Evolutionary conservation across 176 grass and related monocot genomes (phyloP), one percentile per base, ranked within the genome.

Genomic region (Dactylis glomerata): DNA sequence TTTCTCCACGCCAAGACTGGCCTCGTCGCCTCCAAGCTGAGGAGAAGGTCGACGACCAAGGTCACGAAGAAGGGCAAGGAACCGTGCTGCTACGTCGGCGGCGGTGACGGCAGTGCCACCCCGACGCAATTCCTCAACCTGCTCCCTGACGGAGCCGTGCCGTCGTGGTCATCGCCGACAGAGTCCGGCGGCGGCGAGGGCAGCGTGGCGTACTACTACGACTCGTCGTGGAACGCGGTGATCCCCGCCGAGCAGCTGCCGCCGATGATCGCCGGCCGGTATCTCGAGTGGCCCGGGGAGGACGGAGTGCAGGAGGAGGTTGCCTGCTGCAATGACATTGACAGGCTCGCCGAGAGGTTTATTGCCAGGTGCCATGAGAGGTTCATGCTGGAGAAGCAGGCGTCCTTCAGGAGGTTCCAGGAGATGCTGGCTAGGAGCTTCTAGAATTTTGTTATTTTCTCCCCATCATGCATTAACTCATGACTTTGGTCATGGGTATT

Each of bases 311-410:
- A 64, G 26, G 55, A 86, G 2, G 50, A 44, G 24, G 67, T 1
- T 16, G 61, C 61, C 17, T 42, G 31, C 8, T 62, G 77, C 68
- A 52, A 81, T 6, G 84, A 81, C 32, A 86, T 86, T 10, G 77
- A 81, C 68, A 73, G 55, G 55, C 84, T 86, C 20, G 84, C 84
- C 1, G 77, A 86, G 77, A 86, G 34, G 10, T 86, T 86, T 77
- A 86, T 86, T 0, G 84, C 77, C 6, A 64, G 77, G 45, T 86
- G 68, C 68, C 84, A 73, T 31, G 77, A 86, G 68, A 73, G 77
- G 68, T 86, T 86, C 55, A 15, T 86, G 10, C 84, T 86, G n/a
- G 84, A 86, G 77, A 86, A 86, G 77, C 84, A 86, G 55, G 54
- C 79, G n/a, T 81, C 84, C 30, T 86, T 52, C 77, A 59, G 77